Conservation (phyloP, 441 rosid genomes). For the Brassica balearica region DNA sequence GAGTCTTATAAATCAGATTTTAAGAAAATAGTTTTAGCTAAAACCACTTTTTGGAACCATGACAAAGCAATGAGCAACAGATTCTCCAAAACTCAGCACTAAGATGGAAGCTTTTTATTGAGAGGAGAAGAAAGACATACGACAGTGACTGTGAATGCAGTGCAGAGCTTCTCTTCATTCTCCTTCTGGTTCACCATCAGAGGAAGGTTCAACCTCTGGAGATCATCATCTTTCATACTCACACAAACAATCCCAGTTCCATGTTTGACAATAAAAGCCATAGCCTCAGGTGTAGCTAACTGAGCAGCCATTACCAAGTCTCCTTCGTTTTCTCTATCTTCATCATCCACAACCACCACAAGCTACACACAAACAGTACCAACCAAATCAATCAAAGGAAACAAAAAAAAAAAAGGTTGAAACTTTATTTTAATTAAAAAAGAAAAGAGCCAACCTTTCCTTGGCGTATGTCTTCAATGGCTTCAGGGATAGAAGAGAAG, state of each 20-base stretch:
- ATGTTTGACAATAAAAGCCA: constrained; percentile 96
- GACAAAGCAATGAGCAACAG: background rate
- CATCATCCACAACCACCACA: constrained; percentile 92
- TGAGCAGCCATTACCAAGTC: constrained; percentile 93
- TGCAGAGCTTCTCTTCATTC: constrained; percentile 84
- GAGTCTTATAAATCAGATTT: too few species aligned
- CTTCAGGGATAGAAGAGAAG: constrained; percentile 82
- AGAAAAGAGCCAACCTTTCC: constrained; percentile 72
- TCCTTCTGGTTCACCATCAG: constrained; percentile 81
- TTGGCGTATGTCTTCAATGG: constrained; percentile 86
- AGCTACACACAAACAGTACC: constrained; percentile 40
- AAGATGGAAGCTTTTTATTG: background rate
- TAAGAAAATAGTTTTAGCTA: too few species aligned
- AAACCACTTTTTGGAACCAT: background rate
- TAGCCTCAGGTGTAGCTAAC: constrained; percentile 85
- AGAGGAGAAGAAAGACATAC: constrained; percentile 50
- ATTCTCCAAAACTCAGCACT: background rate
- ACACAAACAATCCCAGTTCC: constrained; percentile 96
- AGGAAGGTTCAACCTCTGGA: constrained; percentile 86
- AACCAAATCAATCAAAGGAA: background rate
- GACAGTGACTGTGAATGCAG: constrained; percentile 96
- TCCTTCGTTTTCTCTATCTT: constrained; percentile 97
- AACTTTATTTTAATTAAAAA: background rate
- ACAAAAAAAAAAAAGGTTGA: background rate
- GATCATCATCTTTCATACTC: constrained; percentile 80